Base-by-base conservation (phyloP, 2,329 filamentous ascomycete species). In the Hypomyces rosellus region DNA sequence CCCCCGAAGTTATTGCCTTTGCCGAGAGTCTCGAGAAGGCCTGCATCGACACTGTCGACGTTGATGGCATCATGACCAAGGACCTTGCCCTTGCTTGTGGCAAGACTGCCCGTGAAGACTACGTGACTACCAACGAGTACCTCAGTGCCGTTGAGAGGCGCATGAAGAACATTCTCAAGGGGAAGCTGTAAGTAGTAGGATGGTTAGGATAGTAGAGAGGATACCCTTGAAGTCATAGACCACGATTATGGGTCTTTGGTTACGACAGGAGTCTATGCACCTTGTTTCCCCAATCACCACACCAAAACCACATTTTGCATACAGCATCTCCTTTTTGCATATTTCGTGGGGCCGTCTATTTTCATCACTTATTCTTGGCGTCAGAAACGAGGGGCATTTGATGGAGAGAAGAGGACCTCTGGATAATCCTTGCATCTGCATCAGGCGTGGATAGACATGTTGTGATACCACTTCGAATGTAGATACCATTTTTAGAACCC, bases 41-140 rank as follows among this genome's bases (percentile, higher is more conserved):
- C 36, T 96, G 93, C 70, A 78, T 96, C 53, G 90, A 97, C 70
- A 92, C 92, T 22, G 93, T 99, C 59, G 88, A 97, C 68, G 71
- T 88, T 52, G 92, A 97, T 66, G 88, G 88, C 56, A 87, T 97
- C 75, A 99, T 97, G 93, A 99, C 93, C 70, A 99, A 99, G 84
- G 93, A 99, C 72, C 74, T 99, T 62, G 93, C 93, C n/a, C 81
- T 97, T 53, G 88, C 91, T 45, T 93, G 88, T 69, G 93, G 93
- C 63, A 91, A 91, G 79, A 90, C 86, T 63, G 85, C 81, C 55
- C 82, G 88, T 59, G 82, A 82, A 62, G 85, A 89, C 65, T 97
- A 91, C 74, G 93, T 95, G 60, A 96, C 90, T 48, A 97, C 92
- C 51, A 81, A 78, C 60, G 87, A 95, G 75, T 99, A 97, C 76